Conservation (phyloP, 1,284 basidiomycete species). For the Athelia psychrophila region DNA sequence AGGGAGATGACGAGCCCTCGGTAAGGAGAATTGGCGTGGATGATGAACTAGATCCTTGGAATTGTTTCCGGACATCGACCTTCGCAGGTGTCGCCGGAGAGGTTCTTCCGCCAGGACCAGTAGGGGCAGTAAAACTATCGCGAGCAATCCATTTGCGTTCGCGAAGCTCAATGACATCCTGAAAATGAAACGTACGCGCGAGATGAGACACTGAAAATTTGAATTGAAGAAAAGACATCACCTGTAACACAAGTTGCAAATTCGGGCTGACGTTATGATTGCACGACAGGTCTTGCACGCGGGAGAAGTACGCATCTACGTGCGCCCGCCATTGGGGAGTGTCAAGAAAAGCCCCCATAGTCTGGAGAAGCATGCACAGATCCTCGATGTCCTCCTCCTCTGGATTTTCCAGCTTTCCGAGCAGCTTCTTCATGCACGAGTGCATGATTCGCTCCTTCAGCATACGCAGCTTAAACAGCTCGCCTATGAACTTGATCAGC, state of each 20-base stretch:
- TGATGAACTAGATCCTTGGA: too few relatives aligned
- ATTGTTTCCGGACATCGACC: too few relatives aligned
- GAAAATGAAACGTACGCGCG: slow-evolving; percentile 8
- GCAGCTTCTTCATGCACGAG: slow-evolving; percentile 92
- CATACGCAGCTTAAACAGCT: slow-evolving; percentile 97
- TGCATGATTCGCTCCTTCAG: slow-evolving; percentile 95
- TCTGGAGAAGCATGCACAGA: slow-evolving; percentile 88
- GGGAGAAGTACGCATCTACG: slow-evolving; percentile 91
- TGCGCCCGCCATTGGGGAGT: slow-evolving; percentile 77
- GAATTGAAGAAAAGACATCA: slow-evolving; percentile 32
- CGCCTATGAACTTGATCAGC: slow-evolving; percentile 96
- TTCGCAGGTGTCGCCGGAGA: too few relatives aligned
- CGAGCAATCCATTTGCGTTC: slow-evolving; percentile 80
- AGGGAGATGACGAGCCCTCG: too few relatives aligned
- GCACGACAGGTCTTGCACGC: slow-evolving; percentile 82
- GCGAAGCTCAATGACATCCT: slow-evolving; percentile 91
- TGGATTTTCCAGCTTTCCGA: slow-evolving; percentile 90
- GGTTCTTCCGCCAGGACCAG: too few relatives aligned
- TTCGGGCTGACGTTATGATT: slow-evolving; percentile 77
- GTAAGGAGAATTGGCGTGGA: too few relatives aligned
- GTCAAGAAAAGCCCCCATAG: slow-evolving; percentile 85
- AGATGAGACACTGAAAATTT: slow-evolving; percentile 6
- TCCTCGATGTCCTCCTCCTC: slow-evolving; percentile 98
- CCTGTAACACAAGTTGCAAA: slow-evolving; percentile 95
- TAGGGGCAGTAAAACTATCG: slow-evolving; percentile 74